Conservation (phyloP, 1,139 yeast genomes). For the Hanseniaspora gamundiae region DNA sequence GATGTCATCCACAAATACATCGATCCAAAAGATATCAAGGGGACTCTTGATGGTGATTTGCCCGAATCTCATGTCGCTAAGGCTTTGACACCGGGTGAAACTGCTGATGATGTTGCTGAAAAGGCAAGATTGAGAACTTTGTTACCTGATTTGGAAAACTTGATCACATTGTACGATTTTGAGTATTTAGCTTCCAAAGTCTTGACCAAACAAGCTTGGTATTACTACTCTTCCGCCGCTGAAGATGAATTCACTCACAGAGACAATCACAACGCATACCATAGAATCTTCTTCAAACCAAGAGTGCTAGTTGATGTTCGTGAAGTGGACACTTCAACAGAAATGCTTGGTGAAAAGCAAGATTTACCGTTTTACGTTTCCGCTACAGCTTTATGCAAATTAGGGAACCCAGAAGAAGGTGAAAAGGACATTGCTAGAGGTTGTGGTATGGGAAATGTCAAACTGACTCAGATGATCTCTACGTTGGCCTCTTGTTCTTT, state of each 20-base stretch:
- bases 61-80: constrained; percentile 19
- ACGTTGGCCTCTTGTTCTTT: constrained; percentile 66
- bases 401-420: constrained; percentile 69
- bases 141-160: constrained; percentile 26
- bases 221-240: constrained; percentile 81
- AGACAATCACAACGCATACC: constrained; percentile 83
- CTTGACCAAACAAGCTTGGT: constrained; percentile 74
- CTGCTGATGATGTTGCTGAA: constrained; percentile 44
- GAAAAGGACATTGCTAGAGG: constrained; percentile 68
- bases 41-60: constrained; percentile 21
- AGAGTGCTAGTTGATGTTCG: constrained; percentile 51
- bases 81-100: constrained; percentile 25
- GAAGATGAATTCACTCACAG: constrained; percentile 86
- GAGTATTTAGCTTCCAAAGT: constrained; percentile 74
- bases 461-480: constrained; percentile 70
- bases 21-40: constrained; percentile 17
- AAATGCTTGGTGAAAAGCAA: constrained; percentile 38
- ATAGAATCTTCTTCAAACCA: constrained; percentile 78
- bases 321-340: constrained; percentile 41
- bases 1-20: constrained; percentile 53
- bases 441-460: constrained; percentile 49
- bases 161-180: constrained; percentile 32
- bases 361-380: constrained; percentile 63
- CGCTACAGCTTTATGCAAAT: constrained; percentile 71
- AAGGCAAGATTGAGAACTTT: constrained; percentile 36